Percentiles rank a stretch among this genome's conserved stretches.
Evolutionary conservation across 768 basidiomycete species (phyloP).

Genomic region (Amanita rubescens): DNA sequence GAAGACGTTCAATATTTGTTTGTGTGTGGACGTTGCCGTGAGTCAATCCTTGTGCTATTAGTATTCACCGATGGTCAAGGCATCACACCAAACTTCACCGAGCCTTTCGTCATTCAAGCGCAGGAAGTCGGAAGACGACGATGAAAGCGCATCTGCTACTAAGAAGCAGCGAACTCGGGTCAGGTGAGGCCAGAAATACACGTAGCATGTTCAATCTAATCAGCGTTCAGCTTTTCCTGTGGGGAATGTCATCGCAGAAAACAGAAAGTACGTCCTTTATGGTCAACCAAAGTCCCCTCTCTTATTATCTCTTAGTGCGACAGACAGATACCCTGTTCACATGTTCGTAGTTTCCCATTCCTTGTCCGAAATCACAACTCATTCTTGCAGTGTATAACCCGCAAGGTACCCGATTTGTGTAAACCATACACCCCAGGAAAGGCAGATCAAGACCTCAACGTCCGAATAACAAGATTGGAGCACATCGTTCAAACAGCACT

Average conservation of each 20-base stretch:
- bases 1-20: constrained; percentile 5
- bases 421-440: constrained; percentile 87
- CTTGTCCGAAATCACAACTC: constrained; percentile 11
- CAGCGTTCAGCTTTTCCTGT: constrained; percentile 60
- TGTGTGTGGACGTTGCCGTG: constrained; percentile 3
- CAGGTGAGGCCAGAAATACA: constrained; percentile 40
- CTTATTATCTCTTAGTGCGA: constrained; percentile 52
- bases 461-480: constrained; percentile 68
- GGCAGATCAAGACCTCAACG: constrained; percentile 72
- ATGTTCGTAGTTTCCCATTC: constrained; percentile 40
- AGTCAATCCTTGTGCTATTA: constrained; percentile 13
- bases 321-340: constrained; percentile 77
- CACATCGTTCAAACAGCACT: constrained; percentile 75
- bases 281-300: neutral
- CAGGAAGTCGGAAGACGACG: constrained; percentile 61
- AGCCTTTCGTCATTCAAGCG: constrained; percentile 34
- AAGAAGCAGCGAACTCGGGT: constrained; percentile 76
- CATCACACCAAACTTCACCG: constrained; percentile 20
- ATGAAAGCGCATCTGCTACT: constrained; percentile 28
- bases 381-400: constrained; percentile 63
- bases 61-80: constrained; percentile 30
- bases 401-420: constrained; percentile 84
- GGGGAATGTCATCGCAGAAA: constrained; percentile 86
- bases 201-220: constrained; percentile 8
- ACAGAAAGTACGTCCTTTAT: constrained; percentile 53